These are phyloP conservation scores for Nicotiana benthamiana DNA, from an alignment of 257 asterid species.

Conservation along the genomic window DNA sequence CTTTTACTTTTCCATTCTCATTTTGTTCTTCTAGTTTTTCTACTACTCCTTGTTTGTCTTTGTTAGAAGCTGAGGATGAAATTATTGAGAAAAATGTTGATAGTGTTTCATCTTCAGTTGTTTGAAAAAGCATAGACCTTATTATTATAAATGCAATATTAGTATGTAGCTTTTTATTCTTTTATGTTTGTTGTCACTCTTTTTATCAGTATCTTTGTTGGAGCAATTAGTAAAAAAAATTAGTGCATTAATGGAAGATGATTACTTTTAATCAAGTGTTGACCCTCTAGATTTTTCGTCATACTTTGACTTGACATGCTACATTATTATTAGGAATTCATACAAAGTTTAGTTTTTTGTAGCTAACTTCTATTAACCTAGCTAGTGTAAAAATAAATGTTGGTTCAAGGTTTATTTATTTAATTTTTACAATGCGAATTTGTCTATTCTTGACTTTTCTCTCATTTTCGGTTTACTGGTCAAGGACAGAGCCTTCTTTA, in stretches of 20 bases:
- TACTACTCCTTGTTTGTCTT: constrained; percentile 26
- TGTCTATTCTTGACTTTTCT: background rate
- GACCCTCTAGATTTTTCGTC: background rate
- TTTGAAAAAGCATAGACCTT: background rate
- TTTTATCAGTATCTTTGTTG: background rate
- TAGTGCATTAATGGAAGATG: background rate
- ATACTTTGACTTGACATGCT: background rate
- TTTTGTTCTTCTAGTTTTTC: constrained; percentile 31
- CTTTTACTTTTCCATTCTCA: constrained; percentile 40
- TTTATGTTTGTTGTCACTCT: background rate
- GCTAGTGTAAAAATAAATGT: no score
- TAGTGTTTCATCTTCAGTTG: background rate
- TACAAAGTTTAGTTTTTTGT: background rate
- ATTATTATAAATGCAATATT: no score
- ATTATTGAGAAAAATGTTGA: background rate
- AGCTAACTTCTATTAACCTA: no score
- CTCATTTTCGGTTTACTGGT: background rate
- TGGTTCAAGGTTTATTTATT: background rate
- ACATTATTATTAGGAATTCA: background rate
- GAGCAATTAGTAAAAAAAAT: background rate
- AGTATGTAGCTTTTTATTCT: no score
- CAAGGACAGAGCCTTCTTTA: no score
- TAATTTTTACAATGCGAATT: background rate
- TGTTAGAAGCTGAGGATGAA: background rate
- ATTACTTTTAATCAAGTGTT: background rate